Evolutionary conservation across 2,329 filamentous ascomycete genomes (phyloP).

Genomic region (Hypocreales sp.): DNA sequence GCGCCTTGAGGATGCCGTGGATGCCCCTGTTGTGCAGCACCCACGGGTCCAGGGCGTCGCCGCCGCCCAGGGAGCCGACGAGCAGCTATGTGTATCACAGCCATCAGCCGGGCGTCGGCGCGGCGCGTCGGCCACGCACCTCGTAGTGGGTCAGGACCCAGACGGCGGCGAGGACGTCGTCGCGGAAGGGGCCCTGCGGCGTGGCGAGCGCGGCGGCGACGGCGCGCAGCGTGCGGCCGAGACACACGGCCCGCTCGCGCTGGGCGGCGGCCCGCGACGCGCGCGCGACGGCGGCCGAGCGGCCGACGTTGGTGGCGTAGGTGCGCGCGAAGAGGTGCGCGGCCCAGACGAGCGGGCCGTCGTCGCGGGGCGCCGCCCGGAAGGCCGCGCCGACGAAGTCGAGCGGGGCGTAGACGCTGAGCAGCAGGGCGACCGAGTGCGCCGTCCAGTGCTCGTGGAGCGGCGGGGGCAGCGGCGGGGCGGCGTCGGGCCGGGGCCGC

Average conservation of each 20-base stretch:
- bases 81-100: constrained; percentile 17
- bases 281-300: constrained; percentile 13
- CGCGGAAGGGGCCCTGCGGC: constrained; percentile 12
- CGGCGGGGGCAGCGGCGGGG: constrained; percentile 2
- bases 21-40: constrained; percentile 20
- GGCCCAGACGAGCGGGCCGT: constrained; percentile 22
- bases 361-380: constrained; percentile 4
- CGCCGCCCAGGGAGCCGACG: constrained; percentile 17
- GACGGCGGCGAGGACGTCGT: constrained; percentile 22
- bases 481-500: no score
- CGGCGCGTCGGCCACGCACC: constrained; percentile 9
- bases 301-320: constrained; percentile 20
- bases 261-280: constrained; percentile 11
- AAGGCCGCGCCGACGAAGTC: constrained; percentile 18
- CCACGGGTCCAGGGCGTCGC: constrained; percentile 16
- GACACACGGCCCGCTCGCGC: constrained; percentile 17
- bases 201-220: constrained; percentile 21
- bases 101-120: no score
- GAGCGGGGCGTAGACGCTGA: constrained; percentile 20
- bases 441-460: constrained; percentile 21
- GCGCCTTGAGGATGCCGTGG: constrained; percentile 19
- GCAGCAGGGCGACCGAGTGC: constrained; percentile 22
- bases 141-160: constrained; percentile 25
- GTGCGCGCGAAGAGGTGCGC: constrained; percentile 24
- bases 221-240: constrained; percentile 20